Evolutionary conservation across 2,329 filamentous ascomycete genomes (phyloP), one percentile per base, ranked within the genome.

Genomic region (Aspergillus ibericus): DNA sequence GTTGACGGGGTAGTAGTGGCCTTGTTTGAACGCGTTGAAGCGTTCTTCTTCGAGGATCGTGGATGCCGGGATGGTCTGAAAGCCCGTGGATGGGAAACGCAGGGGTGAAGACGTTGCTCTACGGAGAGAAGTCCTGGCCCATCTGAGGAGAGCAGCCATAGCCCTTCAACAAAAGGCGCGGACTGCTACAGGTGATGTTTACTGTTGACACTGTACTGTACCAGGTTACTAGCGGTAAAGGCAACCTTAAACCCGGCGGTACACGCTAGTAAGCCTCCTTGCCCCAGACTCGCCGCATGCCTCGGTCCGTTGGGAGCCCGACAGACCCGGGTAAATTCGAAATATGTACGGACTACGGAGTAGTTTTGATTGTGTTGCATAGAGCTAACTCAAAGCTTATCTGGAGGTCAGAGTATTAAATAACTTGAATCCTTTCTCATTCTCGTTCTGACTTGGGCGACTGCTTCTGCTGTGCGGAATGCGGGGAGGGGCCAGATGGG

Each of bases 1-100:
- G 34, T 66, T 58, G 5, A 68, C 65, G 40, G 73, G 69, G 56
- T 70, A 75, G 55, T 73, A 75, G 51, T 63, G 48, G 32, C 63
- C 66, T 36, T 63, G 32, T 44, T 66, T 65, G 59, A 70, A 70
- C n/a, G 49, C 32, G 40, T 66, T 54, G 56, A 67, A 68, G 15
- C 58, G 59, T 63, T 71, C 68, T 55, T 71, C 66, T 0, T 71
- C 68, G 52, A 69, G 62, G 1, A 67, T 32, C 57, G 62, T 42
- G 4, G 60, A 58, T 3, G 59, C 42, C 54, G 18, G n/a, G 49
- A 67, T 52, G 6, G 46, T 64, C 58, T 65, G 50, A 34, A 64
- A 68, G 34, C 64, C 60, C 32, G 51, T 62, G 55, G 58, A 63
- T 7, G 68, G 64, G 52, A 69, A 69, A 51, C 49, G 32, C 18